Conservation (phyloP, 306 rosid genomes). For the Pterocarpus macrocarpus region DNA sequence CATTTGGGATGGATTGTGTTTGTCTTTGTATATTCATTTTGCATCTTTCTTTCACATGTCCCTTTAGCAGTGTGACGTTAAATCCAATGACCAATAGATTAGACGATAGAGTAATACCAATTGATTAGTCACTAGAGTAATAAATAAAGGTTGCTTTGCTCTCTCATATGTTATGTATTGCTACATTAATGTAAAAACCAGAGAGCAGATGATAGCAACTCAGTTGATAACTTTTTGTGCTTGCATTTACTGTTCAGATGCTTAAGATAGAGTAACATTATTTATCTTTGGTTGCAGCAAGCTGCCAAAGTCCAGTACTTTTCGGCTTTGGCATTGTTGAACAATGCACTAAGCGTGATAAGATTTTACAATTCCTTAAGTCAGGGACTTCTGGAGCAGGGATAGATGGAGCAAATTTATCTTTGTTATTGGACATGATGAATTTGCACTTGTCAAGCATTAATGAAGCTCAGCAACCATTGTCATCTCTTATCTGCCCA, state of each 20-base stretch:
- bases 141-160: constrained; percentile 17
- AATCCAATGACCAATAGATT: constrained; percentile 21
- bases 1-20: not conserved
- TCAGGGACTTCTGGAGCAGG: constrained; percentile 64
- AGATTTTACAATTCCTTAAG: constrained; percentile 64
- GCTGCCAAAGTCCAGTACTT: constrained; percentile 56
- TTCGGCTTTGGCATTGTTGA: constrained; percentile 75
- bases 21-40: too few relatives aligned
- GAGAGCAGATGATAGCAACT: not conserved
- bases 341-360: constrained; percentile 65
- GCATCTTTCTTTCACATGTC: constrained; percentile 30
- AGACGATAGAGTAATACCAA: not conserved
- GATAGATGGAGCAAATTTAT: constrained; percentile 52
- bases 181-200: not conserved
- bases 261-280: constrained; percentile 27
- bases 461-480: constrained; percentile 48
- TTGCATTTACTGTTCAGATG: constrained; percentile 21
- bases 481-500: constrained; percentile 67
- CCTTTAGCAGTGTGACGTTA: constrained; percentile 34
- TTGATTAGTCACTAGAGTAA: constrained; percentile 1
- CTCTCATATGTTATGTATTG: constrained; percentile 3
- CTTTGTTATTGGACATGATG: constrained; percentile 63
- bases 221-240: not conserved
- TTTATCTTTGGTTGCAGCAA: constrained; percentile 59
- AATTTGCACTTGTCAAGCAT: constrained; percentile 55